Conservation (phyloP, 257 asterid genomes). For the Penstemon davidsonii region DNA sequence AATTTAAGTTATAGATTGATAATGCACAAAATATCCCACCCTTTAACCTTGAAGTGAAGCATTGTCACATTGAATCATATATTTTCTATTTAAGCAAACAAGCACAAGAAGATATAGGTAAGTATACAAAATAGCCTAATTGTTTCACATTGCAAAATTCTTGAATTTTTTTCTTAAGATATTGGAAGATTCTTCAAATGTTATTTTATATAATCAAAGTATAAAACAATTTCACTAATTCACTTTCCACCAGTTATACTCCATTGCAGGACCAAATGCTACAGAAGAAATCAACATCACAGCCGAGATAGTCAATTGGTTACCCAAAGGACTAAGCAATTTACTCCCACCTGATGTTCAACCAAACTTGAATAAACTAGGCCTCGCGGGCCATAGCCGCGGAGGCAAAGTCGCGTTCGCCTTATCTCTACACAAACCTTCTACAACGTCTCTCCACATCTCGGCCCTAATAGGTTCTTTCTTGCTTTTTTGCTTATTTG, state of each 20-base stretch:
- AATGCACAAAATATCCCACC: too few relatives aligned
- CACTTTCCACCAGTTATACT: slow-evolving; percentile 51
- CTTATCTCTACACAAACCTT: slow-evolving; percentile 41
- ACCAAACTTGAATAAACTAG: slow-evolving; percentile 58
- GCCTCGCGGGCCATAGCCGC: slow-evolving; percentile 80
- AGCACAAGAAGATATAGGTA: too few relatives aligned
- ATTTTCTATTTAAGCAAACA: too few relatives aligned
- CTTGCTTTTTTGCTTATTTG: too few relatives aligned
- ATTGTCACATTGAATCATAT: too few relatives aligned
- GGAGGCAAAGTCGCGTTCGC: slow-evolving; percentile 90
- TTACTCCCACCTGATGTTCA: slow-evolving; percentile 61
- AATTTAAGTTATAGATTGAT: too few relatives aligned
- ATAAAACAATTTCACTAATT: not conserved
- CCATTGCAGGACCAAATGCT: slow-evolving; percentile 67
- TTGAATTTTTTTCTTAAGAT: not conserved
- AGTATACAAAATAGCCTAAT: too few relatives aligned
- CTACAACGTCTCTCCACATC: slow-evolving; percentile 35
- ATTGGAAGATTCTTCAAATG: not conserved
- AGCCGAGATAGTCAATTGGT: slow-evolving; percentile 64
- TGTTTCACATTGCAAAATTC: not conserved
- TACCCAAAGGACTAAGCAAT: slow-evolving; percentile 45
- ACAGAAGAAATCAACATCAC: slow-evolving; percentile 58
- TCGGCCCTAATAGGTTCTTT: slow-evolving; percentile 53
- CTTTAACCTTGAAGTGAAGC: too few relatives aligned
- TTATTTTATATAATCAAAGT: not conserved